Conservation (phyloP, 2,329 filamentous ascomycete genomes). For the Bimuria novae-zelandiae region DNA sequence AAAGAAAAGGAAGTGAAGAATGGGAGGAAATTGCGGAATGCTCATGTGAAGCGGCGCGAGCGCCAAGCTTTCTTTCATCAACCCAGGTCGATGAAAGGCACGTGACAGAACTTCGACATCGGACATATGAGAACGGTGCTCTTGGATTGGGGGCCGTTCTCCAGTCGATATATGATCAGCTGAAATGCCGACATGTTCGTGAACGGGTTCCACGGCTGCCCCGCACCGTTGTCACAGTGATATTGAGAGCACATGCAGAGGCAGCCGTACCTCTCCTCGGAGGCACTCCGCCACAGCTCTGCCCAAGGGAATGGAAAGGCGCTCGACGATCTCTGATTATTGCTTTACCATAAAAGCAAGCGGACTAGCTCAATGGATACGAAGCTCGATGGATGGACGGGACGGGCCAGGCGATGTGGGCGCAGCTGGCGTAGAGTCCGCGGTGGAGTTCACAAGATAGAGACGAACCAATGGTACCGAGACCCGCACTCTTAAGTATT, state of each 20-base stretch:
- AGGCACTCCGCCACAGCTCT: background rate
- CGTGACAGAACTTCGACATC: background rate
- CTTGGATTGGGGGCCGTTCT: background rate
- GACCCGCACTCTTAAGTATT: too few relatives aligned
- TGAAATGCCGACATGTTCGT: too few relatives aligned
- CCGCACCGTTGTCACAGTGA: background rate
- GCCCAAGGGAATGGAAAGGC: background rate
- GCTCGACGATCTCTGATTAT: background rate
- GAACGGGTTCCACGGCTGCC: background rate
- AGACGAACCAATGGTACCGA: background rate
- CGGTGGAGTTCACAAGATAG: background rate
- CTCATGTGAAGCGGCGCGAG: background rate
- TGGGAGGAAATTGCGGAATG: conserved; percentile 11
- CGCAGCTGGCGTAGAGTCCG: background rate
- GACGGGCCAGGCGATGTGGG: background rate
- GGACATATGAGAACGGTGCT: background rate
- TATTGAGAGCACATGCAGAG: background rate
- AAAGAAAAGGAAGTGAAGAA: conserved; percentile 2
- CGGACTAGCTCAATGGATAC: too few relatives aligned
- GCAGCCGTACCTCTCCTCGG: background rate
- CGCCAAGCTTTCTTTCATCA: background rate
- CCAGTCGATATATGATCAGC: background rate
- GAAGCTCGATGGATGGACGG: too few relatives aligned
- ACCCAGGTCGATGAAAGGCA: background rate
- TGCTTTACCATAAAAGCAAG: background rate